These are phyloP conservation scores for Rhizopogon hawkerae DNA, from an alignment of 1,284 basidiomycete species.

Conservation along the genomic window DNA sequence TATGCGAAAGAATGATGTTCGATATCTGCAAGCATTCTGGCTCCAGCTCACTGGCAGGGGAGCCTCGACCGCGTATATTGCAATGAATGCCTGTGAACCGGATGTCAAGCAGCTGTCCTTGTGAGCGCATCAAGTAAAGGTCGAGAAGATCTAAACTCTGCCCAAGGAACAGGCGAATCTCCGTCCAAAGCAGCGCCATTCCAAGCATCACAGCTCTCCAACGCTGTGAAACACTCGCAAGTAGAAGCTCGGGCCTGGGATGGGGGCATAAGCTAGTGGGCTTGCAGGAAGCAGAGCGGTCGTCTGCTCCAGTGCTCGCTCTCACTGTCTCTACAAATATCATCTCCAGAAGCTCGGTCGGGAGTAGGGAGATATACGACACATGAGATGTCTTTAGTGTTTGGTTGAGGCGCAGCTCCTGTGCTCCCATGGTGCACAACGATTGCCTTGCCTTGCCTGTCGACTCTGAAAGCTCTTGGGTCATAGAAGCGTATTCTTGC, in stretches of 20 bases:
- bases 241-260: slow-evolving; percentile 18
- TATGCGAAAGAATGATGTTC: slow-evolving; percentile 20
- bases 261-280: background rate
- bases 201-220: slow-evolving; percentile 21
- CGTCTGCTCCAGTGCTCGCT: background rate
- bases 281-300: background rate
- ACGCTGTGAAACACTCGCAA: slow-evolving; percentile 25
- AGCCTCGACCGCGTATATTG: slow-evolving; percentile 14
- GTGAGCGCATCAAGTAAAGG: slow-evolving; percentile 22
- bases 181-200: slow-evolving; percentile 21
- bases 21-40: slow-evolving; percentile 15
- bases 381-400: background rate
- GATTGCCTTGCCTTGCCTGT: background rate
- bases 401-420: background rate
- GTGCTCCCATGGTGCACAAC: background rate
- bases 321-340: background rate
- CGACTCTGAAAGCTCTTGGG: background rate
- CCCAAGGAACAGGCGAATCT: slow-evolving; percentile 19
- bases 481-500: background rate
- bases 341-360: background rate
- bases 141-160: slow-evolving; percentile 22
- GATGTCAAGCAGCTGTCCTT: slow-evolving; percentile 18
- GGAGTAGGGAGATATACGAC: background rate
- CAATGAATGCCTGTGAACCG: slow-evolving; percentile 20
- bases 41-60: slow-evolving; percentile 10